Evolutionary conservation across 441 rosid genomes (phyloP).

Genomic region (Arabidopsis hybrid): DNA sequence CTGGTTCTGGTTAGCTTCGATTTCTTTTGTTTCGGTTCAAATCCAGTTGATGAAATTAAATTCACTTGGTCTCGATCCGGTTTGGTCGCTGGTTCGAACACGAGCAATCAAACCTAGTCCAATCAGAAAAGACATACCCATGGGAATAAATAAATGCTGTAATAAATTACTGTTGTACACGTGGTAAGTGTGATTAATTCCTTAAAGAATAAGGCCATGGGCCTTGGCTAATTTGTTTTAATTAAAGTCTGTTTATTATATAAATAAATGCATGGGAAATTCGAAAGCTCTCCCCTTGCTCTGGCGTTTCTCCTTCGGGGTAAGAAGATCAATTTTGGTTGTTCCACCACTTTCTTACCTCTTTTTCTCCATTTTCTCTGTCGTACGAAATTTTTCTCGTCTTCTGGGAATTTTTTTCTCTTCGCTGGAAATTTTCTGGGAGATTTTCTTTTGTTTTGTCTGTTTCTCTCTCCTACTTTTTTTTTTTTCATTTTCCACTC

Average conservation of each 20-base stretch:
- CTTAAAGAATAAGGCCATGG: conserved; percentile 22
- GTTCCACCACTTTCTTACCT: conserved; percentile 11
- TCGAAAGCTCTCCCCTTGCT: conserved; percentile 35
- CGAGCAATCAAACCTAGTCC: not conserved
- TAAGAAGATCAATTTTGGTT: conserved; percentile 41
- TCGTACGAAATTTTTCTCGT: conserved; percentile 24
- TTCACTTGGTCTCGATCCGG: not conserved
- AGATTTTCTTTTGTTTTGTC: not conserved
- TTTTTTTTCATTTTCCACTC: conserved; percentile 1
- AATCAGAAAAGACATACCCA: not conserved
- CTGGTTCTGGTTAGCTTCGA: conserved; percentile 11
- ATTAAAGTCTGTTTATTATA: not conserved
- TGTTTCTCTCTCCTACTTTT: conserved; percentile 41
- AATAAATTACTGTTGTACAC: not conserved
- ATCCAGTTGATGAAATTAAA: too few species aligned
- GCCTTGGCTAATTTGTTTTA: not conserved
- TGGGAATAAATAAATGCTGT: not conserved
- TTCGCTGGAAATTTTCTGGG: conserved; percentile 7
- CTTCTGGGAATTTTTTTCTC: conserved; percentile 17
- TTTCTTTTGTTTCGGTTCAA: not conserved
- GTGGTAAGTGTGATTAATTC: conserved; percentile 11
- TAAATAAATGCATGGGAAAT: conserved; percentile 46
- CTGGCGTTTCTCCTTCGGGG: conserved; percentile 45
- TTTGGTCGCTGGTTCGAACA: conserved; percentile 5
- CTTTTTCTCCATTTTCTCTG: not conserved